A percentile compares a stretch with the other conserved stretches of the same genome.
phyloP scores from a whole-genome alignment of 2,329 filamentous ascomycete genomes.

The Monosporascus ibericus region DNA sequence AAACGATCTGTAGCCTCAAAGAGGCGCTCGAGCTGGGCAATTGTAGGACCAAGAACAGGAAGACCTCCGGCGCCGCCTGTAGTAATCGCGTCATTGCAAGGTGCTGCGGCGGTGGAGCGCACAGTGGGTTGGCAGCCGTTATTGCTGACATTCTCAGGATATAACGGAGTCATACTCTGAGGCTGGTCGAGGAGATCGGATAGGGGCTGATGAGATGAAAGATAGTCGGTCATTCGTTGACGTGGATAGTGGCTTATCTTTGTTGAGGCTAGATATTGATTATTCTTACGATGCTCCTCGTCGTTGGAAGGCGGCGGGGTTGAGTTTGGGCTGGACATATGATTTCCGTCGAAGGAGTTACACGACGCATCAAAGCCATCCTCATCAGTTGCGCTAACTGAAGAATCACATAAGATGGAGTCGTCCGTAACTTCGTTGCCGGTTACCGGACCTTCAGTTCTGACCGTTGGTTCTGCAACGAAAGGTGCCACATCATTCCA shows the following conservation, averaged over 20 bases:
- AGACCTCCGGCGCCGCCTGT: background rate
- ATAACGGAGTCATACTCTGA: background rate
- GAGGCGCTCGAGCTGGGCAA: background rate
- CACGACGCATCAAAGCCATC: background rate
- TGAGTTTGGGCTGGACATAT: background rate
- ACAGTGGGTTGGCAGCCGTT: background rate
- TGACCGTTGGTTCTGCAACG: background rate
- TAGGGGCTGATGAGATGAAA: background rate
- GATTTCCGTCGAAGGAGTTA: background rate
- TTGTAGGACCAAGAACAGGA: background rate
- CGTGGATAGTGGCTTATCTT: background rate
- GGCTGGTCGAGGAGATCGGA: background rate
- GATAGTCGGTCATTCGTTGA: background rate
- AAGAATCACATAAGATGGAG: background rate
- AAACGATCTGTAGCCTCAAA: background rate
- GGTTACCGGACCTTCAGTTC: background rate
- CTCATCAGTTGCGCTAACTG: background rate
- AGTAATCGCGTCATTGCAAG: background rate
- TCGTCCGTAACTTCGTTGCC: background rate
- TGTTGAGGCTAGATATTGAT: background rate
- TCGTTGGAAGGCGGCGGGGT: background rate
- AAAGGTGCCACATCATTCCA: too few species aligned
- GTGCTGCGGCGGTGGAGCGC: background rate
- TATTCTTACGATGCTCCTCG: background rate
- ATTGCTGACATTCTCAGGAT: background rate